phyloP scores from a whole-genome alignment of 441 rosid genomes.

The Gossypium trilobum region DNA sequence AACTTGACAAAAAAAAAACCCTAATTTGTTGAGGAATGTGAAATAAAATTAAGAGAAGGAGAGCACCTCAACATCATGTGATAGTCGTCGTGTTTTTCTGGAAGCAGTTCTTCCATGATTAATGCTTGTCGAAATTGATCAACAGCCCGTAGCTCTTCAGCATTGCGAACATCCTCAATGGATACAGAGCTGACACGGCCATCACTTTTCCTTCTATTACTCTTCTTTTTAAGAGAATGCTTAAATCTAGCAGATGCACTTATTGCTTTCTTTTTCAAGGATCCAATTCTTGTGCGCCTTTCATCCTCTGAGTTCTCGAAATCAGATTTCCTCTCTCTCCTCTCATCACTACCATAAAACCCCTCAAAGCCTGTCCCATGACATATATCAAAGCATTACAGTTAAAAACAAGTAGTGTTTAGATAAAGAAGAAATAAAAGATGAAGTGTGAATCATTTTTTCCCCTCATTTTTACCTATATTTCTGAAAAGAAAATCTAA shows the following conservation, averaged over 20 bases:
- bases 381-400: neutral
- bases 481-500: neutral
- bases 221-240: slow-evolving; percentile 83
- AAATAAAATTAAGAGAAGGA: neutral
- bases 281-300: slow-evolving; percentile 84
- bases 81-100: slow-evolving; percentile 68
- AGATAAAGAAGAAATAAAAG: neutral
- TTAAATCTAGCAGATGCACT: slow-evolving; percentile 79
- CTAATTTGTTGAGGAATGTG: neutral
- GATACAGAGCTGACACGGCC: slow-evolving; percentile 88
- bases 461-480: neutral
- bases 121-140: slow-evolving; percentile 77
- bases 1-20: neutral
- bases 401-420: neutral
- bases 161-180: slow-evolving; percentile 85
- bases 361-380: slow-evolving; percentile 59
- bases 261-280: slow-evolving; percentile 83
- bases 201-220: slow-evolving; percentile 71
- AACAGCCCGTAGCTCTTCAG: slow-evolving; percentile 73
- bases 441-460: neutral
- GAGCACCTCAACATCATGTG: slow-evolving; percentile 82
- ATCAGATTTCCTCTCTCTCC: slow-evolving; percentile 86
- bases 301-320: slow-evolving; percentile 98
- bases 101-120: slow-evolving; percentile 72
- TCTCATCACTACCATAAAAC: slow-evolving; percentile 75